Evolutionary conservation across 164 flowering plant genomes (phyloP).

Genomic region (Akebia trifoliata): DNA sequence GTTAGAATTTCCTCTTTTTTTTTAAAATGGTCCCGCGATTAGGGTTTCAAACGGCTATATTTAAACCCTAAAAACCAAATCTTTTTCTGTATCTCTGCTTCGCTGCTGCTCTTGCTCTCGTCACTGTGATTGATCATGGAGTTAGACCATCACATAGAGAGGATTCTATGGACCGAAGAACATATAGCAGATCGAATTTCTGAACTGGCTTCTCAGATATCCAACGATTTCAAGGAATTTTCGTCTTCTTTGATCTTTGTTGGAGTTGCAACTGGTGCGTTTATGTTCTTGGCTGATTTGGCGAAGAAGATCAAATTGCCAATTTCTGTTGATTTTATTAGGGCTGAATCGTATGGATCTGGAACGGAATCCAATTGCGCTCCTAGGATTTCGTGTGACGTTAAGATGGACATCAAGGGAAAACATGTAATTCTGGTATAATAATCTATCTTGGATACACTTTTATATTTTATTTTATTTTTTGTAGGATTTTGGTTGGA

Average conservation of each 20-base stretch:
- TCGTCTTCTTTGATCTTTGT: slow-evolving; percentile 44
- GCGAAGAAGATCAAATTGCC: slow-evolving; percentile 50
- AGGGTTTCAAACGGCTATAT: neutral
- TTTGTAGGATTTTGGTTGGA: neutral
- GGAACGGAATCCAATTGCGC: slow-evolving; percentile 62
- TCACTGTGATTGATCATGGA: slow-evolving; percentile 14
- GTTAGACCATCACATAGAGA: slow-evolving; percentile 56
- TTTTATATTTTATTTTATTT: neutral
- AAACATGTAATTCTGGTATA: slow-evolving; percentile 76
- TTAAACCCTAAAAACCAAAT: neutral
- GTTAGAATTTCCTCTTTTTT: neutral
- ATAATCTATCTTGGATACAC: neutral
- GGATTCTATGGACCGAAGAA: slow-evolving; percentile 46
- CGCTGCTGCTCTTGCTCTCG: neutral
- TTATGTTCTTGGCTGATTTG: slow-evolving; percentile 76
- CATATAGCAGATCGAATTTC: slow-evolving; percentile 48
- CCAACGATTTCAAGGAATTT: slow-evolving; percentile 29
- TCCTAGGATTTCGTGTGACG: slow-evolving; percentile 51
- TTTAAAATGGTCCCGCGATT: slow-evolving; percentile 7
- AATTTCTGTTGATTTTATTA: slow-evolving; percentile 56
- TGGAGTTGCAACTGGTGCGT: slow-evolving; percentile 92
- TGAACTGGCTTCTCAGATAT: slow-evolving; percentile 56
- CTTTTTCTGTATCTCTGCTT: too few relatives aligned
- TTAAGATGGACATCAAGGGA: slow-evolving; percentile 62
- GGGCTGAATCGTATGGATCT: slow-evolving; percentile 74